Base-by-base conservation (phyloP, 805 yeast species). In the Monosporozyma solicola region DNA sequence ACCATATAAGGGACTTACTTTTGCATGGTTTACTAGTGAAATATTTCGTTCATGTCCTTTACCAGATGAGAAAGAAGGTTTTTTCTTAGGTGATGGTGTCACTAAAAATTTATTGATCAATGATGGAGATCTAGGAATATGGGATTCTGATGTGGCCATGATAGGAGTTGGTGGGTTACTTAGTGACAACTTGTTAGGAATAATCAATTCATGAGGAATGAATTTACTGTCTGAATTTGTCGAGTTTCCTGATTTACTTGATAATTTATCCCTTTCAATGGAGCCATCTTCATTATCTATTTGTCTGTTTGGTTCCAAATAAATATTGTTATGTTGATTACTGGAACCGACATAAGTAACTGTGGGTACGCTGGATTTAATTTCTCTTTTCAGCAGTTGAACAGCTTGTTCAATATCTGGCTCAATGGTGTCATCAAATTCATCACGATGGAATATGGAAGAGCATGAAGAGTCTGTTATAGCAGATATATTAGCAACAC, bases 351-450 rank as follows among this genome's bases (percentile, higher is more conserved):
- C 31, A 32, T 51, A 52, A 13, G 50, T 56, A 7, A 52, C 48
- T 24, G 43, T 48, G 25, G 58, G 55, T 11, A 47, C 49, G 2
- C 41, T 33, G 1, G 35, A 27, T 2, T 49, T 46, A 47, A 56
- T 60, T 41, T 63, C 66, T 24, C 53, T 51, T 50, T 55, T 61
- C 31, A 64, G 53, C 4, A 58, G 48, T 39, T 56, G 51, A 0
- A 61, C 66, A 6, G 69, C 69, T 39, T 63, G 61, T 33, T 61
- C 67, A 22, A 65, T 57, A 35, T 57, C 56, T 10, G 65, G 64
- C 31, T 57, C 64, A 15, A 55, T 43, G 6, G 59, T 53, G 3
- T 50, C 48, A 39, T 50, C 48, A 37, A 33, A 45, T 32, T 44
- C 53, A 37, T 52, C 52, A 25, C 24, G 25, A 24, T 43, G 46